These are phyloP conservation scores for Suhomyces kilbournensis DNA, from an alignment of 805 yeast genomes.

Conservation along the genomic window DNA sequence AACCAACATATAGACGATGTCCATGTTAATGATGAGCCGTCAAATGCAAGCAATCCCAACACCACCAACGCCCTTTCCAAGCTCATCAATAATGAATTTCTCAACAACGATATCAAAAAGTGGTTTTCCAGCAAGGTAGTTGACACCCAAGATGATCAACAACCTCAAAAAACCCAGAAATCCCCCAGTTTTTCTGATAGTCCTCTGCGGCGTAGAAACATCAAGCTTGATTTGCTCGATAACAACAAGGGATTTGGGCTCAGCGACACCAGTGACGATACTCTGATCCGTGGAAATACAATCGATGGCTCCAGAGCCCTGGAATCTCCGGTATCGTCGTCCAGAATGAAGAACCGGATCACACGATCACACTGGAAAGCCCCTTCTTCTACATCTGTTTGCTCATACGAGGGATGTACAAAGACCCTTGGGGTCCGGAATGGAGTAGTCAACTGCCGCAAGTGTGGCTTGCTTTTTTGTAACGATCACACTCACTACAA, in stretches of 20 bases:
- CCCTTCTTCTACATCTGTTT: slow-evolving; percentile 37
- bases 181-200: slow-evolving; percentile 4
- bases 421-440: slow-evolving; percentile 46
- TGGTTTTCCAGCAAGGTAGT: slow-evolving; percentile 42
- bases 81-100: slow-evolving; percentile 12
- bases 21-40: slow-evolving; percentile 33
- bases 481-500: slow-evolving; percentile 56
- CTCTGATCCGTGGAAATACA: neutral
- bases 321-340: neutral
- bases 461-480: slow-evolving; percentile 74
- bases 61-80: slow-evolving; percentile 5
- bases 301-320: neutral
- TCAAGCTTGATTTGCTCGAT: slow-evolving; percentile 52
- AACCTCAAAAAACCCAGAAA: neutral
- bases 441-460: slow-evolving; percentile 67
- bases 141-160: slow-evolving; percentile 35
- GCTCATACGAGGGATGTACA: slow-evolving; percentile 42
- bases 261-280: slow-evolving; percentile 19
- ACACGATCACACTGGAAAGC: slow-evolving; percentile 59
- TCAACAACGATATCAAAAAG: slow-evolving; percentile 37
- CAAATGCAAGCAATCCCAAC: neutral
- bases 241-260: slow-evolving; percentile 33
- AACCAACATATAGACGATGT: slow-evolving; percentile 71
- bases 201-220: slow-evolving; percentile 33
- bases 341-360: slow-evolving; percentile 22